These are phyloP conservation scores for Kwoniella botswanensis DNA, from an alignment of 768 basidiomycete species.

Conservation along the genomic window DNA sequence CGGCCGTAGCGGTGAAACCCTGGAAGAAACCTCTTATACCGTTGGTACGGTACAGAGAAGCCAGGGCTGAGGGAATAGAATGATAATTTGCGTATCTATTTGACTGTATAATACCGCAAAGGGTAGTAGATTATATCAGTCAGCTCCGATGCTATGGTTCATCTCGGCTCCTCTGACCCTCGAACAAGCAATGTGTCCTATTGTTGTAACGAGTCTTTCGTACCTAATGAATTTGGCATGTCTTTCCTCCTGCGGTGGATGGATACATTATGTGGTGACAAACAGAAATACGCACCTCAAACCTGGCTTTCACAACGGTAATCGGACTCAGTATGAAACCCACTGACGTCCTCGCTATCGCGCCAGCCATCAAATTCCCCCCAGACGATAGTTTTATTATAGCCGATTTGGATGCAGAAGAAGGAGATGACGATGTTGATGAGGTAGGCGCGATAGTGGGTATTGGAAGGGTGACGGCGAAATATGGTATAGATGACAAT, in stretches of 20 bases:
- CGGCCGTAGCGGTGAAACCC: conserved; percentile 81
- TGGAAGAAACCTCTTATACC: conserved; percentile 82
- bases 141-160: background rate
- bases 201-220: no score
- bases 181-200: no score
- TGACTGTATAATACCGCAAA: conserved; percentile 60
- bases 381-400: conserved; percentile 65
- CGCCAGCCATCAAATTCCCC: conserved; percentile 87
- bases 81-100: conserved; percentile 50
- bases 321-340: conserved; percentile 88
- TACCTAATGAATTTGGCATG: no score
- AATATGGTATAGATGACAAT: conserved; percentile 75
- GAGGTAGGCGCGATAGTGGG: conserved; percentile 1
- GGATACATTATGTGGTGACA: background rate
- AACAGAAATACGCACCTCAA: conserved; percentile 67
- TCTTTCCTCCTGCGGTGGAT: no score
- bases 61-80: conserved; percentile 49
- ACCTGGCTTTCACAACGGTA: conserved; percentile 87
- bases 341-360: conserved; percentile 75
- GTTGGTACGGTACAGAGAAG: conserved; percentile 48
- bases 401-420: conserved; percentile 29
- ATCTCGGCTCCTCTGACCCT: no score
- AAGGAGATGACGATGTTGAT: conserved; percentile 13
- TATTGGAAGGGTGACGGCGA: conserved; percentile 60
- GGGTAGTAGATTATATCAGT: conserved; percentile 59